Evolutionary conservation across 805 yeast genomes (phyloP).

Genomic region (Nakazawaea laoshanensis): DNA sequence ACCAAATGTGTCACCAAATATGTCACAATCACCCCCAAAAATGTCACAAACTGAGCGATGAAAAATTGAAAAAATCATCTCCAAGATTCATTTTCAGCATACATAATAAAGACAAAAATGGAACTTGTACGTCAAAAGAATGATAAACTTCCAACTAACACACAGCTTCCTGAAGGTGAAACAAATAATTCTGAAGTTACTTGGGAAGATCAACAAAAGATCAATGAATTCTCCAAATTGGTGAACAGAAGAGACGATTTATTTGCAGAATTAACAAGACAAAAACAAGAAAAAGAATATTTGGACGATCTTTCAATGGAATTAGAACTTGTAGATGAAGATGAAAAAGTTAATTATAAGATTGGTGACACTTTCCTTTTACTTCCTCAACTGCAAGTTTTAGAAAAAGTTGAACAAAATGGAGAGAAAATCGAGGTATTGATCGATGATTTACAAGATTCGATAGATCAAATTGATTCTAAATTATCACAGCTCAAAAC

Average conservation of each 20-base stretch:
- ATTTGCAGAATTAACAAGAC: slow-evolving; percentile 35
- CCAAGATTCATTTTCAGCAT: too few relatives aligned
- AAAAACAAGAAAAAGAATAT: slow-evolving; percentile 71
- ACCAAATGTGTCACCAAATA: too few relatives aligned
- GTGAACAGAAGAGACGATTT: slow-evolving; percentile 62
- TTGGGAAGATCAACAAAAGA: slow-evolving; percentile 83
- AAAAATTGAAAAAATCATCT: too few relatives aligned
- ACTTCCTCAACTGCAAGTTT: slow-evolving; percentile 56
- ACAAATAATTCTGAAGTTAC: slow-evolving; percentile 50
- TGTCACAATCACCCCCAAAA: too few relatives aligned
- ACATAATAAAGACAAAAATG: too few relatives aligned
- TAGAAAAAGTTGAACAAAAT: slow-evolving; percentile 60
- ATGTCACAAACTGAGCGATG: too few relatives aligned
- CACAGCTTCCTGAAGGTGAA: slow-evolving; percentile 45
- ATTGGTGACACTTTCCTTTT: slow-evolving; percentile 77
- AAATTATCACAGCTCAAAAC: slow-evolving; percentile 56
- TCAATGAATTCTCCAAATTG: slow-evolving; percentile 81
- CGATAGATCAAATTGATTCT: slow-evolving; percentile 44
- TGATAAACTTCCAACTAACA: neutral
- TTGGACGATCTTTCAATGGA: slow-evolving; percentile 81
- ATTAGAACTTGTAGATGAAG: slow-evolving; percentile 77
- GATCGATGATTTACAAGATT: slow-evolving; percentile 35
- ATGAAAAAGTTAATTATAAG: slow-evolving; percentile 64
- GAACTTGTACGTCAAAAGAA: slow-evolving; percentile 6
- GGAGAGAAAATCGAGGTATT: slow-evolving; percentile 40